phyloP scores from a whole-genome alignment of 352 stramenopile species.

The Poterioochromonas sp. region DNA sequence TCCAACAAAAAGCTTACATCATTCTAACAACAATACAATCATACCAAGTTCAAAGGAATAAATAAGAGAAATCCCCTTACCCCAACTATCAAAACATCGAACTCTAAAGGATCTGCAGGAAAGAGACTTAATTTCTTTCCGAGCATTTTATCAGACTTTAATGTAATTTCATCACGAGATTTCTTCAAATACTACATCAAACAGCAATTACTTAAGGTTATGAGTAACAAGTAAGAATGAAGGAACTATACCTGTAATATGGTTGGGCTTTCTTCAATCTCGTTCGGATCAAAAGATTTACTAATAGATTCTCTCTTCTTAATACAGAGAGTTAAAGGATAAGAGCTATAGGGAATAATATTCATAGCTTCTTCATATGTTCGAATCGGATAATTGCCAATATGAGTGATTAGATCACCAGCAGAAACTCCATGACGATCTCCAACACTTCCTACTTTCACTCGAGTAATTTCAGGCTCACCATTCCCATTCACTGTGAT shows the following conservation, averaged over 20 bases:
- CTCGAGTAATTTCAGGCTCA: neutral
- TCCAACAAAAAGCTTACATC: constrained; percentile 35
- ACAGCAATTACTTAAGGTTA: too few species aligned
- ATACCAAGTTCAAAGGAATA: neutral
- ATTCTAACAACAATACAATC: constrained; percentile 7
- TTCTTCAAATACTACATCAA: too few species aligned
- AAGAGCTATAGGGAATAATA: neutral
- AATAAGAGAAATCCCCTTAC: neutral
- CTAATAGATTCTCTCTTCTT: too few species aligned
- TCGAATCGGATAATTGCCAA: constrained; percentile 1
- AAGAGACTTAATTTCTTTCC: too few species aligned
- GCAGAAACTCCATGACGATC: neutral
- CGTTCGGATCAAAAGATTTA: too few species aligned
- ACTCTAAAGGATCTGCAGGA: too few species aligned
- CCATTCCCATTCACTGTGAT: neutral
- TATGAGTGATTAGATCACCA: constrained; percentile 22
- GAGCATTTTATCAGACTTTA: too few species aligned
- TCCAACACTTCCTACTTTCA: constrained; percentile 5
- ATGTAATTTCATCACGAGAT: too few species aligned
- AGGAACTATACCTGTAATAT: too few species aligned
- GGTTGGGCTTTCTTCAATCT: too few species aligned
- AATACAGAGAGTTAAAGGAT: too few species aligned
- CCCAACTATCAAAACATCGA: neutral
- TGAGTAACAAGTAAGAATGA: too few species aligned
- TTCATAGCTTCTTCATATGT: constrained; percentile 35